phyloP scores from a whole-genome alignment of 768 basidiomycete genomes.

The Lyophyllum decastes region DNA sequence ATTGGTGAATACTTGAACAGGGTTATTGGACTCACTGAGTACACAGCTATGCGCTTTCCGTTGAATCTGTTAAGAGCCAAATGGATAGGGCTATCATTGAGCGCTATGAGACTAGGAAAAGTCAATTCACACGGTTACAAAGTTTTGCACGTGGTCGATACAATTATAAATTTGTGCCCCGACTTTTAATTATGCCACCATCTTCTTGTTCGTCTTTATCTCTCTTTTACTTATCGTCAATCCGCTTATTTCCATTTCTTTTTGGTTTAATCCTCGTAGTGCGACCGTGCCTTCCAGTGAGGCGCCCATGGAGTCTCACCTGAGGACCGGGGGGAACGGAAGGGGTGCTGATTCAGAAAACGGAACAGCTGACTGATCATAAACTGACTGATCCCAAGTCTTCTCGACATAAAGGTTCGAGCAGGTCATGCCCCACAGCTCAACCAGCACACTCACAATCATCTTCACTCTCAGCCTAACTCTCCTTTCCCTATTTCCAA shows the following conservation, averaged over 20 bases:
- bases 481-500: neutral
- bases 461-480: neutral
- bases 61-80: too few relatives aligned
- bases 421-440: neutral
- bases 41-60: too few relatives aligned
- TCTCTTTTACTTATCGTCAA: neutral
- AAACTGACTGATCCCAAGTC: neutral
- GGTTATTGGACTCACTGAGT: too few relatives aligned
- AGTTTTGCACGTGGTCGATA: neutral
- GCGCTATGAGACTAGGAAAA: neutral
- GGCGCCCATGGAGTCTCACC: neutral
- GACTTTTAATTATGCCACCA: neutral
- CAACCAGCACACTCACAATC: neutral
- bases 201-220: neutral
- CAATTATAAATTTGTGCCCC: too few relatives aligned
- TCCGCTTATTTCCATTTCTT: too few relatives aligned
- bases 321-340: neutral
- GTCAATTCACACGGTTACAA: neutral
- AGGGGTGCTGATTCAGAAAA: neutral
- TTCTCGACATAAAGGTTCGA: neutral
- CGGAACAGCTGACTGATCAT: conserved; percentile 8
- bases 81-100: too few relatives aligned
- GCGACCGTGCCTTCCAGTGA: too few relatives aligned
- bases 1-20: too few relatives aligned
- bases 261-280: too few relatives aligned